These are phyloP conservation scores for Sphaceloma murrayae DNA, from an alignment of 2,329 filamentous ascomycete genomes.

Conservation along the genomic window DNA sequence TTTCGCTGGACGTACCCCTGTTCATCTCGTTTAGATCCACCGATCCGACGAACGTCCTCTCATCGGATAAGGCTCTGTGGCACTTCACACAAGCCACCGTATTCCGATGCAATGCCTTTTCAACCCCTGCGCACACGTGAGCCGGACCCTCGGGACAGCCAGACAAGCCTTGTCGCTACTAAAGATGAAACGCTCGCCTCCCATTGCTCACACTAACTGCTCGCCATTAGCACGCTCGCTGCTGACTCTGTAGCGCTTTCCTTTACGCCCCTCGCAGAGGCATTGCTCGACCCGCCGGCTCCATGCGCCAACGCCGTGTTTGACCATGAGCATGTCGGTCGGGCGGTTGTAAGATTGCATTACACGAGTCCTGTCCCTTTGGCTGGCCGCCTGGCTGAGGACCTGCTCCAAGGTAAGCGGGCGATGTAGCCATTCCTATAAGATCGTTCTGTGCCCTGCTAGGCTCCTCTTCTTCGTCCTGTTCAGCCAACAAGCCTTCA, in stretches of 20 bases:
- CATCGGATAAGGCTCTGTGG: too few species aligned
- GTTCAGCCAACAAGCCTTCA: too few species aligned
- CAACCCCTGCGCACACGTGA: neutral
- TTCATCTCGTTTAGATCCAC: conserved; percentile 1
- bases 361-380: neutral
- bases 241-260: neutral
- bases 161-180: conserved; percentile 4
- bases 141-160: neutral
- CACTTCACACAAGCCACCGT: too few species aligned
- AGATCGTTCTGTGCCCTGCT: neutral
- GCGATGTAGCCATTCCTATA: neutral
- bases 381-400: neutral
- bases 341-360: conserved; percentile 10
- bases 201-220: conserved; percentile 1
- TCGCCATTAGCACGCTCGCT: neutral
- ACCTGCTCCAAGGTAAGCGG: neutral
- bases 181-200: conserved; percentile 6
- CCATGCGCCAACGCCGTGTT: neutral
- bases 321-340: neutral
- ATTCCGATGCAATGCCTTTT: conserved; percentile 1
- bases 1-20: too few species aligned
- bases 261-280: neutral
- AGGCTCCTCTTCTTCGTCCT: conserved; percentile 1
- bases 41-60: neutral
- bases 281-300: neutral